These are phyloP conservation scores for Russula olivacea DNA, from an alignment of 768 basidiomycete species.

Conservation along the genomic window DNA sequence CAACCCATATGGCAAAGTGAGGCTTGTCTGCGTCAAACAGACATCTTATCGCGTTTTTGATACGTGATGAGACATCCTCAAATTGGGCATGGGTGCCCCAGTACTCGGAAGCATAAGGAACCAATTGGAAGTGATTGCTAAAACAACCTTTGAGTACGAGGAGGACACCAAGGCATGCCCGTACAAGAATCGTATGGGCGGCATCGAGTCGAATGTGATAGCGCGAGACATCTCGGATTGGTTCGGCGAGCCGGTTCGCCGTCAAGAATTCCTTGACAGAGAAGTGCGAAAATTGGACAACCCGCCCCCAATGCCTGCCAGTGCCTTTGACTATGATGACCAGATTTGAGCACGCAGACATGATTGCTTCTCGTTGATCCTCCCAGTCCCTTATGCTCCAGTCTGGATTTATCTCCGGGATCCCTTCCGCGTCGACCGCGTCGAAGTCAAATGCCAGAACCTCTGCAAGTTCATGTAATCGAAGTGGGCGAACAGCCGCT, in stretches of 20 bases:
- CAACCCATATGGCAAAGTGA: neutral
- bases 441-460: neutral
- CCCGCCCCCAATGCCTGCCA: neutral
- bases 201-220: neutral
- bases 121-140: neutral
- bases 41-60: neutral
- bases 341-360: neutral
- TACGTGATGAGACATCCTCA: neutral
- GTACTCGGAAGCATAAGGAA: neutral
- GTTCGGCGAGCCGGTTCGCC: neutral
- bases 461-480: neutral
- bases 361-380: neutral
- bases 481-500: neutral
- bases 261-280: slow-evolving; percentile 1
- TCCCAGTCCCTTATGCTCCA: neutral
- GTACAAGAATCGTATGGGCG: neutral
- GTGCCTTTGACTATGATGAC: neutral
- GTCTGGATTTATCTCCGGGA: neutral
- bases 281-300: neutral
- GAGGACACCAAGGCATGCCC: neutral
- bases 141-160: neutral
- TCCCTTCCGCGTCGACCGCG: neutral
- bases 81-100: neutral
- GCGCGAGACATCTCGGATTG: neutral
- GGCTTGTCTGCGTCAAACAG: neutral